These are phyloP conservation scores for Penicillium steckii DNA, from an alignment of 495 filamentous ascomycete genomes.

Conservation along the genomic window DNA sequence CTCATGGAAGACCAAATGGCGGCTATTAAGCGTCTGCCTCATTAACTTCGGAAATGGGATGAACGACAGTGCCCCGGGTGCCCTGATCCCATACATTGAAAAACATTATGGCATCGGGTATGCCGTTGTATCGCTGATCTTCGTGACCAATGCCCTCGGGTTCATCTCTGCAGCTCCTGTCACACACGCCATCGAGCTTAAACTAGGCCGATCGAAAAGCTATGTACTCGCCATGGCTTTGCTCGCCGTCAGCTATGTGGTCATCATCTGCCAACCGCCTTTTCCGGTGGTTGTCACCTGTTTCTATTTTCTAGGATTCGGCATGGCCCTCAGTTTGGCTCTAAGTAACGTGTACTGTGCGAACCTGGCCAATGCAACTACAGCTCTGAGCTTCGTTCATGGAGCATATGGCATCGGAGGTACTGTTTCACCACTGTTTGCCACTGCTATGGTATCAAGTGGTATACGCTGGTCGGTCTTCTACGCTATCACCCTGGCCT, in stretches of 20 bases:
- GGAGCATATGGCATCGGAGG: slow-evolving; percentile 75
- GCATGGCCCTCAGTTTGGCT: slow-evolving; percentile 64
- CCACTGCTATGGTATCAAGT: slow-evolving; percentile 53
- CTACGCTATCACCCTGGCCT: slow-evolving; percentile 24
- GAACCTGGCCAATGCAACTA: slow-evolving; percentile 61
- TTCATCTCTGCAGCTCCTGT: slow-evolving; percentile 72
- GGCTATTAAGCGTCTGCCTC: slow-evolving; percentile 34
- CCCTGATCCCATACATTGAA: slow-evolving; percentile 75
- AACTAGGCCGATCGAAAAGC: slow-evolving; percentile 62
- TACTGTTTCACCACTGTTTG: slow-evolving; percentile 65
- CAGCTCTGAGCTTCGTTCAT: slow-evolving; percentile 62
- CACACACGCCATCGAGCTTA: slow-evolving; percentile 45
- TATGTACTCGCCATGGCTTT: slow-evolving; percentile 53
- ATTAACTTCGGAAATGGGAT: slow-evolving; percentile 57
- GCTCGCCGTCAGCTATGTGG: slow-evolving; percentile 56
- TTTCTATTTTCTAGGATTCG: slow-evolving; percentile 68
- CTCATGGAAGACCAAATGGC: slow-evolving; percentile 48
- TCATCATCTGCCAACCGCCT: slow-evolving; percentile 64
- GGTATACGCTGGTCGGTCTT: slow-evolving; percentile 37
- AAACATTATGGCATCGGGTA: slow-evolving; percentile 69
- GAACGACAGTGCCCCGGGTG: slow-evolving; percentile 65
- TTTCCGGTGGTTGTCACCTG: slow-evolving; percentile 63
- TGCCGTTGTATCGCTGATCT: slow-evolving; percentile 73
- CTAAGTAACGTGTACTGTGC: slow-evolving; percentile 75
- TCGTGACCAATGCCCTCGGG: slow-evolving; percentile 73